These are phyloP conservation scores for Cymodocea nodosa DNA, from an alignment of 116 monocot species.

Conservation along the genomic window DNA sequence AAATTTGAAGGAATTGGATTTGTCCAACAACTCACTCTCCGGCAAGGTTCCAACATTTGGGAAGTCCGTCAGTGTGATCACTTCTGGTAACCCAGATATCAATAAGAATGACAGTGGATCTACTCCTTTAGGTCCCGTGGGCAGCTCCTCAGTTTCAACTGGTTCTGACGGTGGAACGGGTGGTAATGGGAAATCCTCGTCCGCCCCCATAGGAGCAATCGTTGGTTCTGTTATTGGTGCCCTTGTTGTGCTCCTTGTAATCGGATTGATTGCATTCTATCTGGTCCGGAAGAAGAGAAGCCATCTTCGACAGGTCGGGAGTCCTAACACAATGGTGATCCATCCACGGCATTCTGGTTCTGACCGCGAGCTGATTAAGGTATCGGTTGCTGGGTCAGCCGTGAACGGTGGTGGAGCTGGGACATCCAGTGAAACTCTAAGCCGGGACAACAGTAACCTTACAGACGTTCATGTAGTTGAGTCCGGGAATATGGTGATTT, in stretches of 20 bases:
- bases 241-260: conserved; percentile 15
- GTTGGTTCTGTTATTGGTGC: conserved; percentile 49
- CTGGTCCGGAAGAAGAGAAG: conserved; percentile 41
- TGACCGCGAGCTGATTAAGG: conserved; percentile 62
- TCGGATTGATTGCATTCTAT: conserved; percentile 27
- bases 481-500: conserved; percentile 58
- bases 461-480: conserved; percentile 46
- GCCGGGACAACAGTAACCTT: conserved; percentile 23
- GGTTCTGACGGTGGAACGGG: background rate
- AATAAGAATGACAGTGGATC: conserved; percentile 12
- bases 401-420: conserved; percentile 34
- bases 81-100: conserved; percentile 47
- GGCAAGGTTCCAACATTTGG: conserved; percentile 50
- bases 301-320: conserved; percentile 42
- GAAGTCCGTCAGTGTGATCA: conserved; percentile 30
- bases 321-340: conserved; percentile 67
- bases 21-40: conserved; percentile 46
- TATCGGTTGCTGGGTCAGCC: conserved; percentile 37
- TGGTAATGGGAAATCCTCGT: conserved; percentile 11
- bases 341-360: conserved; percentile 80
- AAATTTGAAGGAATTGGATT: conserved; percentile 38
- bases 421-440: conserved; percentile 33
- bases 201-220: conserved; percentile 21
- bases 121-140: background rate
- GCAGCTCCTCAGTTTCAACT: background rate